Percentiles rank a stretch among this genome's conserved stretches.
phyloP scores from a whole-genome alignment of 2,329 filamentous ascomycete species.

The Ascochyta lentis region DNA sequence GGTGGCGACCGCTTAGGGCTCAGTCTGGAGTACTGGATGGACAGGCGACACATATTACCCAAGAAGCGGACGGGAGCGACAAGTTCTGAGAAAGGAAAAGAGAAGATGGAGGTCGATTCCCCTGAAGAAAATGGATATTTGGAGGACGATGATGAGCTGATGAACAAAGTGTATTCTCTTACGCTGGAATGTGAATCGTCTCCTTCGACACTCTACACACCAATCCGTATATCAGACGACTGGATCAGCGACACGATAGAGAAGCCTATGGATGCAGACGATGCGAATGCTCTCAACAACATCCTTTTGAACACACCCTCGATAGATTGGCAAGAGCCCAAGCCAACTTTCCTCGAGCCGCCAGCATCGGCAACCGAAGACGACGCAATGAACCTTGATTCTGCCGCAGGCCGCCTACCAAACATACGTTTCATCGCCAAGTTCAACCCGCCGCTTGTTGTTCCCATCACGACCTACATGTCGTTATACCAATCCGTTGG shows the following conservation, averaged over 20 bases:
- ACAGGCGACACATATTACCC: constrained; percentile 58
- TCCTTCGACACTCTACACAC: constrained; percentile 58
- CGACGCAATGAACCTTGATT: constrained; percentile 62
- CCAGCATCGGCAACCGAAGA: constrained; percentile 49
- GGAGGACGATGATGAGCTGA: constrained; percentile 48
- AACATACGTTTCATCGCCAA: constrained; percentile 77
- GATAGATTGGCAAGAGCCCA: constrained; percentile 76
- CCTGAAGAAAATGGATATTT: constrained; percentile 24
- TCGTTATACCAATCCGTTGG: constrained; percentile 67
- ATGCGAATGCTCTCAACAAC: constrained; percentile 47
- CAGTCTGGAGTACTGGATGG: constrained; percentile 79
- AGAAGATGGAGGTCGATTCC: constrained; percentile 46
- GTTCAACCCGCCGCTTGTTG: constrained; percentile 75
- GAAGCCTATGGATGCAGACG: constrained; percentile 56
- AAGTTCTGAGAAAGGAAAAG: constrained; percentile 47
- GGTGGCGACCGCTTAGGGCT: constrained; percentile 70
- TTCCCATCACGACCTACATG: constrained; percentile 69
- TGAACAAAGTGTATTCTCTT: constrained; percentile 68
- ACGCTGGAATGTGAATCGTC: constrained; percentile 68
- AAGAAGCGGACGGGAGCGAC: constrained; percentile 30
- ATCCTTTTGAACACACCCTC: constrained; percentile 53
- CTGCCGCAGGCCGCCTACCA: constrained; percentile 64
- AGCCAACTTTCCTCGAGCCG: constrained; percentile 61
- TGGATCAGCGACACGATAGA: constrained; percentile 76
- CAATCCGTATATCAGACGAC: constrained; percentile 73